phyloP scores from a whole-genome alignment of 2,329 filamentous ascomycete species.

The Dothidotthia symphoricarpi region DNA sequence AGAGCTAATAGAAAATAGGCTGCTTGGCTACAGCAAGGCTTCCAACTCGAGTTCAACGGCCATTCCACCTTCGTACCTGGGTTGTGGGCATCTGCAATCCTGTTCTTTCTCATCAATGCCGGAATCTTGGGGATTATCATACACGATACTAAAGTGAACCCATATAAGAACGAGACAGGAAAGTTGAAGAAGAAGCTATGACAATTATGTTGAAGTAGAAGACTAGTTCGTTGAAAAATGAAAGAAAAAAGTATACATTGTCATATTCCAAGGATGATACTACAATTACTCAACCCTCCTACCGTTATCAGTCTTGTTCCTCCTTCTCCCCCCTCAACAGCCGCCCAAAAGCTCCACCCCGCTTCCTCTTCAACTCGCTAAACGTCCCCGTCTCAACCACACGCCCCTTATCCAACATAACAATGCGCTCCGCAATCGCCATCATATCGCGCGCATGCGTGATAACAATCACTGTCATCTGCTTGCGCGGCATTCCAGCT shows the following conservation, averaged over 20 bases:
- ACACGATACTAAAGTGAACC: slow-evolving; percentile 51
- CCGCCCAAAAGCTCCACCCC: slow-evolving; percentile 29
- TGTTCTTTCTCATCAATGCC: slow-evolving; percentile 82
- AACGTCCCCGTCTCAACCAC: slow-evolving; percentile 68
- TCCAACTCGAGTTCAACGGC: slow-evolving; percentile 61
- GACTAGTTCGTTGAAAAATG: no score
- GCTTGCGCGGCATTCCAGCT: slow-evolving; percentile 18
- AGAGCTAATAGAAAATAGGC: slow-evolving; percentile 23
- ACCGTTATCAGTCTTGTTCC: background rate
- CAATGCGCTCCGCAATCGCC: slow-evolving; percentile 68
- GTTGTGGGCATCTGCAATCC: slow-evolving; percentile 70
- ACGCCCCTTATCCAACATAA: slow-evolving; percentile 68
- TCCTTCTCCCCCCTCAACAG: slow-evolving; percentile 42
- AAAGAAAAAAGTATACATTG: no score
- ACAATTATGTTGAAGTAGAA: background rate
- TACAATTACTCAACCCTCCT: no score
- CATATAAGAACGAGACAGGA: background rate
- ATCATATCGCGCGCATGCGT: slow-evolving; percentile 88
- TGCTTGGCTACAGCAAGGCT: slow-evolving; percentile 52
- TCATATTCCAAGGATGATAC: no score
- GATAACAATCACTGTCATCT: slow-evolving; percentile 72
- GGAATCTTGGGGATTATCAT: slow-evolving; percentile 85
- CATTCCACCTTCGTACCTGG: slow-evolving; percentile 81
- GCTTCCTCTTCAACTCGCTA: slow-evolving; percentile 52
- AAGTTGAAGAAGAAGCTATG: slow-evolving; percentile 7